Percentiles rank a stretch among this genome's conserved stretches.
Conservation (phyloP, 805 yeast species). For the Yamadazyma nakazawae region DNA sequence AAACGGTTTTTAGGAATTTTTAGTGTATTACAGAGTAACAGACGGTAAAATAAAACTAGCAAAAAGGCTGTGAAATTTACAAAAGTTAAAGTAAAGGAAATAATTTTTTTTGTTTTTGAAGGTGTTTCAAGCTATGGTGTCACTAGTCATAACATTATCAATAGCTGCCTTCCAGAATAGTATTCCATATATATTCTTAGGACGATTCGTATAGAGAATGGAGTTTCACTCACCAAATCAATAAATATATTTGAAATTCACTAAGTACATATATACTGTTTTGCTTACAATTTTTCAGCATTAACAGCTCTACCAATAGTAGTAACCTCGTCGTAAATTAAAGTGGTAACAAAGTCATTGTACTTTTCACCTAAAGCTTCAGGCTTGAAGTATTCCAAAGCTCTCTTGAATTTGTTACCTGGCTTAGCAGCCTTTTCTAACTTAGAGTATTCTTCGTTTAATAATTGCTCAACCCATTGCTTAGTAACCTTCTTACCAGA, state of each 20-base stretch:
- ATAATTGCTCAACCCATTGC: slow-evolving; percentile 52
- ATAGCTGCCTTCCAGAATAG: too few species aligned
- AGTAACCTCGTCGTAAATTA: slow-evolving; percentile 70
- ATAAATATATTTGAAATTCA: neutral
- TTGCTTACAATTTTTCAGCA: slow-evolving; percentile 39
- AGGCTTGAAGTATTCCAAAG: slow-evolving; percentile 67
- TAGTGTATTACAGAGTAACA: too few species aligned
- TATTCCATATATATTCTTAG: too few species aligned
- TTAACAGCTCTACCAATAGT: slow-evolving; percentile 45
- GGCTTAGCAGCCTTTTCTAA: slow-evolving; percentile 47
- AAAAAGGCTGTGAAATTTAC: too few species aligned
- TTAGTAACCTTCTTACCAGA: slow-evolving; percentile 58
- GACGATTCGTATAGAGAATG: too few species aligned
- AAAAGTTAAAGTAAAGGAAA: too few species aligned
- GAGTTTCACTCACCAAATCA: neutral
- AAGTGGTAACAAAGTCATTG: slow-evolving; percentile 73
- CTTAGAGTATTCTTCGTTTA: slow-evolving; percentile 59
- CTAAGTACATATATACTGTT: slow-evolving; percentile 5
- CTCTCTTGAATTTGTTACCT: slow-evolving; percentile 65
- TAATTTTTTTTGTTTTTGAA: too few species aligned
- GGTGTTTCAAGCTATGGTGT: too few species aligned
- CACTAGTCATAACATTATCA: too few species aligned
- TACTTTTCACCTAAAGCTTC: slow-evolving; percentile 71
- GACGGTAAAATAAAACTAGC: too few species aligned
- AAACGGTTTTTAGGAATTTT: too few species aligned